Conservation (phyloP, 768 basidiomycete genomes). For the Holtermanniella nyarrowii region DNA sequence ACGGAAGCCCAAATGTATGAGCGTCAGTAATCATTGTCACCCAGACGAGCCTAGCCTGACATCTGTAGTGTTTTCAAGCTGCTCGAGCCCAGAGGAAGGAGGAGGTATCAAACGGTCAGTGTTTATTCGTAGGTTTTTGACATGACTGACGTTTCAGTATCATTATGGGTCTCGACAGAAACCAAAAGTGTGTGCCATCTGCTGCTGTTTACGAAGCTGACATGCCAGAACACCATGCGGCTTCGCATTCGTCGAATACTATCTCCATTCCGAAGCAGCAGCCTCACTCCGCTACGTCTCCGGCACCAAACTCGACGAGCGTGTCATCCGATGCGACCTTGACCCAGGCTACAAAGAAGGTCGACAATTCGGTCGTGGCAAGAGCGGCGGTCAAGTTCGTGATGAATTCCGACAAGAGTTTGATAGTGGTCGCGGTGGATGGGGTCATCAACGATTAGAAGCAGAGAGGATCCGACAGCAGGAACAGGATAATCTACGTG, state of each 20-base stretch:
- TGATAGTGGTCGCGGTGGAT: constrained; percentile 76
- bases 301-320: constrained; percentile 97
- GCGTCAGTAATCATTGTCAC: constrained; percentile 16
- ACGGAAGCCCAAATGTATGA: constrained; percentile 40
- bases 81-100: constrained; percentile 32
- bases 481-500: constrained; percentile 26
- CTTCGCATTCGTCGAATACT: constrained; percentile 52
- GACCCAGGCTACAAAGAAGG: constrained; percentile 96
- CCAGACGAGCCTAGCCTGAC: not conserved
- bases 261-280: constrained; percentile 84
- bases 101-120: constrained; percentile 38
- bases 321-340: constrained; percentile 93
- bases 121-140: not conserved
- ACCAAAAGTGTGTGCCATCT: constrained; percentile 22
- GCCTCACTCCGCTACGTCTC: constrained; percentile 88
- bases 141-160: constrained; percentile 18
- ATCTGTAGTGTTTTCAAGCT: constrained; percentile 34
- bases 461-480: constrained; percentile 22
- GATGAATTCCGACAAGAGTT: constrained; percentile 97
- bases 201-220: constrained; percentile 1
- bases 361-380: constrained; percentile 91
- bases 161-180: constrained; percentile 39
- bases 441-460: constrained; percentile 34
- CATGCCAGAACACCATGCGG: constrained; percentile 40
- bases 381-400: constrained; percentile 80